Evolutionary conservation across 2,329 filamentous ascomycete genomes (phyloP), one percentile per base, ranked within the genome.

Genomic region (Exserohilum rostratum): DNA sequence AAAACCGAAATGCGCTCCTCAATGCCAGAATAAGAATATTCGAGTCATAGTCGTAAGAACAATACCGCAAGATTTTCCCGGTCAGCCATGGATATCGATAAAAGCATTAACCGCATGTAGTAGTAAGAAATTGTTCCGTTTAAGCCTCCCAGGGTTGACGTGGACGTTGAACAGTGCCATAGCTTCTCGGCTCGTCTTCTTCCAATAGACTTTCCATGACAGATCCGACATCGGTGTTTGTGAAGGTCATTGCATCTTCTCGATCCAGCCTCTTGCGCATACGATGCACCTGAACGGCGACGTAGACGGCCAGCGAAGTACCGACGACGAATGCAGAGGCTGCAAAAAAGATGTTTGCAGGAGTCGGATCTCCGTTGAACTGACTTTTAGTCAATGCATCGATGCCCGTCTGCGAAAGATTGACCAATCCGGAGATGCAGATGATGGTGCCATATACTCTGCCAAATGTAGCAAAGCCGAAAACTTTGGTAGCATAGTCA

Each of bases 371-470:
- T 1, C 87, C 85, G 6, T 79, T 61, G 67, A 93, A 96, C 0
- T 82, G 81, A 44, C 83, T 79, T 67, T 96, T 90, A 38, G 91
- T 90, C 44, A 95, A 70, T 13, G 87, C 85, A 71, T 96, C 91
- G 20, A 96, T 80, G 0, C 84, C 90, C 2, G 87, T 88, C 76
- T 96, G 91, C 2, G 85, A 85, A 63, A 96, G 90, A 73, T 95
- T 96, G 69, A 91, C 82, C 2, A 96, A 72, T 0, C 92, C 92
- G 0, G 91, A 88, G 4, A 93, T 77, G 75, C 90, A 95, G 64
- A 96, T 95, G 59, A 96, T 89, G 25, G 92, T 83, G 3, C 92
- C 92, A 73, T 96, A 96, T 6, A 96, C 90, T 40, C 90, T 95
- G 25, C 92, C 92, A 67, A 96, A 96, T 0, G 91, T 96, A 52